These are phyloP conservation scores for Aureobasidium vineae DNA, from an alignment of 2,329 filamentous ascomycete species.

Conservation along the genomic window DNA sequence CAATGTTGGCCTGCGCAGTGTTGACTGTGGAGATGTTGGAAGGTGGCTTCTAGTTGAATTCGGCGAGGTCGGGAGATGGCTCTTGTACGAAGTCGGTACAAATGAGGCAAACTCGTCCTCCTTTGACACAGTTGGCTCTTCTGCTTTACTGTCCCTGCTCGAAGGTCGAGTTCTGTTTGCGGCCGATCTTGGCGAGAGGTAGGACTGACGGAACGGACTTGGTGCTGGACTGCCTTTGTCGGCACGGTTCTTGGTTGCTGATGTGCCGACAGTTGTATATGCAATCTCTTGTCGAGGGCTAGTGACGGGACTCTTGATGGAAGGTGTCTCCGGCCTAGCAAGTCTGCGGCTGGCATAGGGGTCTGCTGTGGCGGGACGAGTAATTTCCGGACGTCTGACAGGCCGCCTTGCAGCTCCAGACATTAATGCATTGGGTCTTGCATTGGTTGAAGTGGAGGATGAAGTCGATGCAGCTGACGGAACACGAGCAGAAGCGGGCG, in stretches of 20 bases:
- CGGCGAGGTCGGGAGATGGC: slow-evolving; percentile 33
- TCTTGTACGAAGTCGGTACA: slow-evolving; percentile 40
- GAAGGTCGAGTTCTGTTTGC: slow-evolving; percentile 33
- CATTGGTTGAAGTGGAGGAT: slow-evolving; percentile 34
- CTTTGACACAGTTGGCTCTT: slow-evolving; percentile 30
- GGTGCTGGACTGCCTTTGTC: slow-evolving; percentile 27
- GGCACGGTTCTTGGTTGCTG: slow-evolving; percentile 25
- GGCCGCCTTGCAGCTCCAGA: slow-evolving; percentile 60
- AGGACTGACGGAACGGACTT: slow-evolving; percentile 26
- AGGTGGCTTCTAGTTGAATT: slow-evolving; percentile 34
- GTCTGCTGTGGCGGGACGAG: slow-evolving; percentile 55
- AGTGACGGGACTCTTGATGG: slow-evolving; percentile 46
- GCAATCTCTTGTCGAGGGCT: slow-evolving; percentile 42
- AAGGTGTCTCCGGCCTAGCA: slow-evolving; percentile 48
- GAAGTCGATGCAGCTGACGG: slow-evolving; percentile 35
- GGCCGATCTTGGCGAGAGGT: slow-evolving; percentile 23
- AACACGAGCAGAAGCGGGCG: slow-evolving; percentile 28
- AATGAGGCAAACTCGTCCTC: slow-evolving; percentile 52
- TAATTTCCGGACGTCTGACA: slow-evolving; percentile 43
- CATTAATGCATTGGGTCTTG: slow-evolving; percentile 50
- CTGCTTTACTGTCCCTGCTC: slow-evolving; percentile 37
- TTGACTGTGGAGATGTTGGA: slow-evolving; percentile 30
- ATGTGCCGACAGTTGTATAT: slow-evolving; percentile 29
- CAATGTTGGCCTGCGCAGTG: slow-evolving; percentile 38
- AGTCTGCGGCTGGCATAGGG: slow-evolving; percentile 48